Conservation (phyloP, 2,329 filamentous ascomycete species). For the Paecilomyces fulvus region DNA sequence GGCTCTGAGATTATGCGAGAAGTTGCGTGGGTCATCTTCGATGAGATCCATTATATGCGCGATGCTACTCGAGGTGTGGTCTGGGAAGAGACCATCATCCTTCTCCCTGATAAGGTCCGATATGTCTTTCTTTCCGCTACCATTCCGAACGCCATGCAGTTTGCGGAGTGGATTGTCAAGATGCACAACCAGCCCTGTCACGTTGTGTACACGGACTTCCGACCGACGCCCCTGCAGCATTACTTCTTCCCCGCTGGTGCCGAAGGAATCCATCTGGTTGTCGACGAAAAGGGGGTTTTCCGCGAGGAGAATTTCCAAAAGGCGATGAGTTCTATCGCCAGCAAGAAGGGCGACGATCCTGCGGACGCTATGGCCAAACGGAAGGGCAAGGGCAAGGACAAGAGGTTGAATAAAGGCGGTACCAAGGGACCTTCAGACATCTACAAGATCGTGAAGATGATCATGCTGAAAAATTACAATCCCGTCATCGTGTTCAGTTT, state of each 20-base stretch:
- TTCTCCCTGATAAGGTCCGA: conserved; percentile 94
- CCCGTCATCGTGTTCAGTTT: conserved; percentile 99
- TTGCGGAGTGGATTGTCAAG: conserved; percentile 98
- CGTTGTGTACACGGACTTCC: conserved; percentile 98
- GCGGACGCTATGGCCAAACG: conserved; percentile 69
- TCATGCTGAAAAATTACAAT: conserved; percentile 94
- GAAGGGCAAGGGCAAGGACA: conserved; percentile 84
- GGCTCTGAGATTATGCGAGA: conserved; percentile 99
- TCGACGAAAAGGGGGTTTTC: conserved; percentile 95
- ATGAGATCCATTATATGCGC: conserved; percentile 97
- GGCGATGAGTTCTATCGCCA: conserved; percentile 83
- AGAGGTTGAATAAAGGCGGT: conserved; percentile 82
- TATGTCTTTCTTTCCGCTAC: conserved; percentile 98
- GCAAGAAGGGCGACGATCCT: conserved; percentile 77
- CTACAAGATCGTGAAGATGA: conserved; percentile 97
- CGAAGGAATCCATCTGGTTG: conserved; percentile 85
- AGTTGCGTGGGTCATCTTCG: conserved; percentile 96
- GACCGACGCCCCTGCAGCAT: conserved; percentile 90
- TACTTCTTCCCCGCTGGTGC: conserved; percentile 95
- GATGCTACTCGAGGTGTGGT: conserved; percentile 92
- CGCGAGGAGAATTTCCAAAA: conserved; percentile 96
- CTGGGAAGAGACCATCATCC: conserved; percentile 98
- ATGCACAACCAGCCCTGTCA: conserved; percentile 96
- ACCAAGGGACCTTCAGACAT: conserved; percentile 69
- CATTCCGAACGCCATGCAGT: conserved; percentile 98